Base-by-base conservation (phyloP, 805 yeast genomes). In the Komagataella pastoris region DNA sequence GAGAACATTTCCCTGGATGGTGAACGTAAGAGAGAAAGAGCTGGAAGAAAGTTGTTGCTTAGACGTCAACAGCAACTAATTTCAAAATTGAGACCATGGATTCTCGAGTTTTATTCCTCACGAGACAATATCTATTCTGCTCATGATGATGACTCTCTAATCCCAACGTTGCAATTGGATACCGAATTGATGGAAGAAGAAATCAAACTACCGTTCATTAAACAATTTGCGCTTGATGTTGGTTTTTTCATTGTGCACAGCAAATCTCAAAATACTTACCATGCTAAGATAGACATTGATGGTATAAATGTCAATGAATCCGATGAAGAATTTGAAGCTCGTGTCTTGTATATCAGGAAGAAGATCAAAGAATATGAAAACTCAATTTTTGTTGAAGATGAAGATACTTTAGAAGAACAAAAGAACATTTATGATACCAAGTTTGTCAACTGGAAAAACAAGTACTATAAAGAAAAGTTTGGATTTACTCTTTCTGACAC, bases 391-490 rank as follows among this genome's bases (percentile, higher is more conserved):
- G 74, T 82, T 56, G 87, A 82, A 56, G 81, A 81, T 56, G 80
- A 79, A 55, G 74, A 73, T 54, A 63, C 72, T 53, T 59, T 74
- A 64, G 67, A 72, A 56, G 70, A 71, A 64, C 79, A 76, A 55
- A 81, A 83, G 56, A 76, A 77, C 52, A 67, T 87, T 40, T 88
- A 91, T 64, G 79, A 83, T 58, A 73, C 75, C 43, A 86, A 88
- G 63, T 90, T 90, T 61, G 74, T 78, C 52, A 65, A 70, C 44
- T 93, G 97, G 96, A 90, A 89, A 66, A 83, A 84, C 60, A 65
- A 74, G n/a, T 93, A 93, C 64, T 93, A 93, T 66, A 76, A 78
- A 54, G 79, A 79, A n/a, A 93, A 93, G 62, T 72, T 93, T 54
- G 80, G 78, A 2, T 88, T 88, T 55, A 73, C 83, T 3, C 72